phyloP scores from a whole-genome alignment of 805 yeast genomes.

The Barnettozyma sucrosica region DNA sequence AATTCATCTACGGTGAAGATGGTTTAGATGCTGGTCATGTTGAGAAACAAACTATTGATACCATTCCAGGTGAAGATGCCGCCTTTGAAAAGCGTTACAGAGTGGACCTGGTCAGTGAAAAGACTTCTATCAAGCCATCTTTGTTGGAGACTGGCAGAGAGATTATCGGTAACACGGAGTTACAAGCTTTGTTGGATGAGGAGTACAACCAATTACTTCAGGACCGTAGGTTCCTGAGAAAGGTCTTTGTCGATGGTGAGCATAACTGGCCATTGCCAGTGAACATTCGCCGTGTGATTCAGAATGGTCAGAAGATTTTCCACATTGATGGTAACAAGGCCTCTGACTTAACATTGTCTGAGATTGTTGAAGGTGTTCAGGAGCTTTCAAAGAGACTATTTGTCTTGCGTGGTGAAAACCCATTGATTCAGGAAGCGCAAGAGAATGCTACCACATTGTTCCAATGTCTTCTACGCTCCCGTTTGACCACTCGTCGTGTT shows the following conservation, averaged over 20 bases:
- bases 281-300: constrained; percentile 91
- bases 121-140: constrained; percentile 58
- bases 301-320: constrained; percentile 96
- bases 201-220: constrained; percentile 73
- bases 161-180: constrained; percentile 79
- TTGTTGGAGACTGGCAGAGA: constrained; percentile 85
- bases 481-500: constrained; percentile 85
- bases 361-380: constrained; percentile 68
- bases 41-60: constrained; percentile 91
- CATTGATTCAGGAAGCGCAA: constrained; percentile 77
- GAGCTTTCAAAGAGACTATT: constrained; percentile 58
- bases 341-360: constrained; percentile 80
- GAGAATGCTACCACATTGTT: constrained; percentile 84
- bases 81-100: constrained; percentile 80
- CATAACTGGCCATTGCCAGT: constrained; percentile 97
- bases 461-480: constrained; percentile 88
- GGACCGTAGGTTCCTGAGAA: constrained; percentile 79
- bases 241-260: constrained; percentile 89
- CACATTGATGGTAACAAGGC: constrained; percentile 87
- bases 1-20: constrained; percentile 97
- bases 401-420: constrained; percentile 80
- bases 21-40: constrained; percentile 98
- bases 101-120: constrained; percentile 76
- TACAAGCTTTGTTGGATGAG: constrained; percentile 74
- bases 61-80: constrained; percentile 87